A percentile compares a stretch with the other conserved stretches of the same genome.
These are phyloP conservation scores for Globisporangium spinosum DNA, from an alignment of 352 stramenopile genomes.

Conservation along the genomic window DNA sequence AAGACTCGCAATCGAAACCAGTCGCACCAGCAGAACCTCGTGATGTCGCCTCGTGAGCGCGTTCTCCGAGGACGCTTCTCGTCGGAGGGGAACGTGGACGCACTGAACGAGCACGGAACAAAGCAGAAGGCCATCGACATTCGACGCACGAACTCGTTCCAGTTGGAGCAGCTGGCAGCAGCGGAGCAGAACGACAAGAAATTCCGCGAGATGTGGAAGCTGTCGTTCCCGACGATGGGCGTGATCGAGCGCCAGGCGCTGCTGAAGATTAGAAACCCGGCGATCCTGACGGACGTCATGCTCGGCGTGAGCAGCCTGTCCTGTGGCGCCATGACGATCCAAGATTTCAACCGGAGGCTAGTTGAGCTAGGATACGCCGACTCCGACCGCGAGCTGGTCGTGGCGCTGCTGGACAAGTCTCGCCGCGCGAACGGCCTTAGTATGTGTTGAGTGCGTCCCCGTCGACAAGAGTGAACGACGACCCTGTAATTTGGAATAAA, in stretches of 20 bases:
- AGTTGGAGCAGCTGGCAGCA: slow-evolving; percentile 39
- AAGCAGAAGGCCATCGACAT: slow-evolving; percentile 17
- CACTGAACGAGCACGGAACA: slow-evolving; percentile 26
- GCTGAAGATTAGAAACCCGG: slow-evolving; percentile 56
- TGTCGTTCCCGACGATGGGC: slow-evolving; percentile 73
- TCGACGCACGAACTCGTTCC: slow-evolving; percentile 46
- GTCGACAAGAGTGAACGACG: not conserved
- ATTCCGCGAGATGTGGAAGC: slow-evolving; percentile 70
- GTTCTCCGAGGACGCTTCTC: slow-evolving; percentile 50
- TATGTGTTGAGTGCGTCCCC: slow-evolving; percentile 4
- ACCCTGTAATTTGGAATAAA: slow-evolving; percentile 19
- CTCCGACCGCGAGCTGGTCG: slow-evolving; percentile 49
- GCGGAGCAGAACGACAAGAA: slow-evolving; percentile 31
- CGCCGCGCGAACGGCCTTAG: slow-evolving; percentile 20
- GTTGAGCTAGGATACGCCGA: slow-evolving; percentile 61
- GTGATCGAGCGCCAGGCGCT: slow-evolving; percentile 58
- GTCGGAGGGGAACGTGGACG: slow-evolving; percentile 47
- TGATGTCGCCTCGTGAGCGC: slow-evolving; percentile 31
- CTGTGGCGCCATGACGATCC: slow-evolving; percentile 52
- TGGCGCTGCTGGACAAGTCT: slow-evolving; percentile 52
- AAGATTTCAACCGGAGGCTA: slow-evolving; percentile 52
- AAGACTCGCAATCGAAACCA: slow-evolving; percentile 17
- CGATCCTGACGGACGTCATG: slow-evolving; percentile 74
- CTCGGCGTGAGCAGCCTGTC: slow-evolving; percentile 78
- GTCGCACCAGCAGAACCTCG: slow-evolving; percentile 14